A percentile compares a stretch with the other conserved stretches of the same genome.
phyloP scores from a whole-genome alignment of 2,329 filamentous ascomycete species.

The Dothideomycetes sp. region DNA sequence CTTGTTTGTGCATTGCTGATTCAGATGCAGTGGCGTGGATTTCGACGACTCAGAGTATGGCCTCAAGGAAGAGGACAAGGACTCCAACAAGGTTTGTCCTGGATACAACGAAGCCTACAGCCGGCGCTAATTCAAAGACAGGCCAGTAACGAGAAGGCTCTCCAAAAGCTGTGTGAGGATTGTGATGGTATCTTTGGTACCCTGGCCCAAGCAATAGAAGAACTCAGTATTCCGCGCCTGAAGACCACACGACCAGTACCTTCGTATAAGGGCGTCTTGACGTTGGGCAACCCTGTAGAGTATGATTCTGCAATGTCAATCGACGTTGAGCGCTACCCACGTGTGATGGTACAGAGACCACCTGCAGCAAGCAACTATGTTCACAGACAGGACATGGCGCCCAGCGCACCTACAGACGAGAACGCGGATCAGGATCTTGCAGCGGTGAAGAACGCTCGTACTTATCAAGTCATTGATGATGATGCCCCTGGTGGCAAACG shows the following conservation, averaged over 20 bases:
- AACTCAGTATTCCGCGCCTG: conserved; percentile 64
- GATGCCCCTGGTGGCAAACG: conserved; percentile 65
- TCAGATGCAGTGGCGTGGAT: conserved; percentile 61
- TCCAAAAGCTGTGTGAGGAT: conserved; percentile 54
- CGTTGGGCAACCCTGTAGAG: conserved; percentile 63
- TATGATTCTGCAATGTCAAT: conserved; percentile 70
- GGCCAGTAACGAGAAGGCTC: conserved; percentile 59
- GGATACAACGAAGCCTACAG: background rate
- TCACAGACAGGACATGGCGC: conserved; percentile 32
- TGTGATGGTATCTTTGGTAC: conserved; percentile 73
- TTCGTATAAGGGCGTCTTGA: conserved; percentile 68
- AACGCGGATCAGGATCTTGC: conserved; percentile 41
- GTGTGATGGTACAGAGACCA: conserved; percentile 65
- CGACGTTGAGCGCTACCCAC: conserved; percentile 82
- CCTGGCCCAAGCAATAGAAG: conserved; percentile 70
- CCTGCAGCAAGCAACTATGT: conserved; percentile 71
- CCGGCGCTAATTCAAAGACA: conserved; percentile 18
- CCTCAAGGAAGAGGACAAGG: conserved; percentile 84
- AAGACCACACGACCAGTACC: conserved; percentile 68
- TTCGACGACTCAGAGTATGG: conserved; percentile 88
- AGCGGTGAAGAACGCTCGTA: conserved; percentile 63
- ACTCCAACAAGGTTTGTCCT: conserved; percentile 48
- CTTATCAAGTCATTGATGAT: conserved; percentile 71
- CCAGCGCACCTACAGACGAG: conserved; percentile 40
- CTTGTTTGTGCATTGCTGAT: background rate